Percentiles rank a stretch among this genome's conserved stretches.
Conservation (phyloP, 1,284 basidiomycete species). For the Malassezia sp. region DNA sequence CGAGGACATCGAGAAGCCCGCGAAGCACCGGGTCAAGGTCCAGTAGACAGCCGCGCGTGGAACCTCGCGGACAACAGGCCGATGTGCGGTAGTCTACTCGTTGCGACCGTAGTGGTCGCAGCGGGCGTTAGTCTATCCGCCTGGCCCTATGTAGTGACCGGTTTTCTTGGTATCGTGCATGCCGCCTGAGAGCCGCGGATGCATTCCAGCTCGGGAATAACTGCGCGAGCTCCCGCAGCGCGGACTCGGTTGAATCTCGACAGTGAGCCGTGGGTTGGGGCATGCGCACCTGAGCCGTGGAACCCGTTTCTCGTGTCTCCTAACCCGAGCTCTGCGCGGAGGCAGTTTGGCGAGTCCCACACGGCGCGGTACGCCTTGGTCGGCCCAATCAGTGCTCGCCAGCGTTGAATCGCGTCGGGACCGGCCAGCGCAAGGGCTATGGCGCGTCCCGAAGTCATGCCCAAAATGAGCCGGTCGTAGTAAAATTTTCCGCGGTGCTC, state of each 20-base stretch:
- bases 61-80: no score
- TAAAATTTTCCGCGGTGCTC: slow-evolving; percentile 43
- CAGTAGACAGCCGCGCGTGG: slow-evolving; percentile 15
- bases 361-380: slow-evolving; percentile 41
- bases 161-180: no score
- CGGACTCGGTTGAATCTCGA: slow-evolving; percentile 8
- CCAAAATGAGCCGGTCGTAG: slow-evolving; percentile 36
- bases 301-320: slow-evolving; percentile 44
- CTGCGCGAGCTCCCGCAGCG: slow-evolving; percentile 3
- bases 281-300: slow-evolving; percentile 28
- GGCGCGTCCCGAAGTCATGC: slow-evolving; percentile 35
- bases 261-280: not conserved
- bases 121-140: no score
- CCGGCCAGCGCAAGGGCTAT: slow-evolving; percentile 37
- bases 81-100: no score
- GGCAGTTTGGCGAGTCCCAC: slow-evolving; percentile 21
- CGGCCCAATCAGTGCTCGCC: slow-evolving; percentile 35
- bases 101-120: no score
- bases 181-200: no score
- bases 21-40: slow-evolving; percentile 28
- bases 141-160: no score
- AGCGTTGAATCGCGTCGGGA: slow-evolving; percentile 26
- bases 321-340: slow-evolving; percentile 33
- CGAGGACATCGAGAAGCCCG: slow-evolving; percentile 29
- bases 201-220: slow-evolving; percentile 14